Percentiles rank a stretch among this genome's conserved stretches.
Evolutionary conservation across 306 rosid species (phyloP).

Genomic region (Rosa chinensis): DNA sequence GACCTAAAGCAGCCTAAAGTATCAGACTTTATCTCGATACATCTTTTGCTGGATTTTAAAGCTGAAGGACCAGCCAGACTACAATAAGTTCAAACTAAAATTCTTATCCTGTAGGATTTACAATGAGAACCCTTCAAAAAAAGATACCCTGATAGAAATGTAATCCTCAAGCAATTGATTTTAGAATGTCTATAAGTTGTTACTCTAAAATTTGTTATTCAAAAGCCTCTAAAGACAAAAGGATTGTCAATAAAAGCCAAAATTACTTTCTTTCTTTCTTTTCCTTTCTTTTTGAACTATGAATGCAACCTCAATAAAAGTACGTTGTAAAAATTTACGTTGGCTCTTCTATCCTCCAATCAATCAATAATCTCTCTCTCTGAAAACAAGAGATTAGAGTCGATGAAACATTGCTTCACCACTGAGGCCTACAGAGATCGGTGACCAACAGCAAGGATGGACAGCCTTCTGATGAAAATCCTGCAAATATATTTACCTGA

Average conservation of each 20-base stretch:
- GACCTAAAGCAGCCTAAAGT: slow-evolving; percentile 56
- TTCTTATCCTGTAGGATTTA: slow-evolving; percentile 25
- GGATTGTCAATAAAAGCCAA: neutral
- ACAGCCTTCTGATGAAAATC: slow-evolving; percentile 27
- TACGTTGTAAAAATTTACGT: neutral
- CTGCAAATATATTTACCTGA: slow-evolving; percentile 23
- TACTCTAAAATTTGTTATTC: neutral
- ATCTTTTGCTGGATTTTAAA: slow-evolving; percentile 38
- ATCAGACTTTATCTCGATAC: slow-evolving; percentile 51
- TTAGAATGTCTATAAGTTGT: neutral
- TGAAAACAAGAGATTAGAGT: slow-evolving; percentile 11
- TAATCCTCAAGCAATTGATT: neutral
- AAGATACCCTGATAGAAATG: neutral
- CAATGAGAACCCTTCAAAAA: slow-evolving; percentile 13
- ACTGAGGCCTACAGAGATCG: slow-evolving; percentile 32
- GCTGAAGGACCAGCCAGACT: slow-evolving; percentile 19
- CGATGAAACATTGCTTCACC: slow-evolving; percentile 27
- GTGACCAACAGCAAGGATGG: slow-evolving; percentile 30
- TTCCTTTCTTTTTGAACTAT: neutral
- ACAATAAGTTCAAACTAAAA: slow-evolving; percentile 24
- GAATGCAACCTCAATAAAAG: neutral
- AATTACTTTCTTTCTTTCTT: neutral
- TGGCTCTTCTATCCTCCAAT: neutral
- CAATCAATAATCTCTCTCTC: neutral
- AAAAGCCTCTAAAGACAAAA: neutral